Conservation (phyloP, 2,329 filamentous ascomycete genomes). For the Aspergillus niger region DNA sequence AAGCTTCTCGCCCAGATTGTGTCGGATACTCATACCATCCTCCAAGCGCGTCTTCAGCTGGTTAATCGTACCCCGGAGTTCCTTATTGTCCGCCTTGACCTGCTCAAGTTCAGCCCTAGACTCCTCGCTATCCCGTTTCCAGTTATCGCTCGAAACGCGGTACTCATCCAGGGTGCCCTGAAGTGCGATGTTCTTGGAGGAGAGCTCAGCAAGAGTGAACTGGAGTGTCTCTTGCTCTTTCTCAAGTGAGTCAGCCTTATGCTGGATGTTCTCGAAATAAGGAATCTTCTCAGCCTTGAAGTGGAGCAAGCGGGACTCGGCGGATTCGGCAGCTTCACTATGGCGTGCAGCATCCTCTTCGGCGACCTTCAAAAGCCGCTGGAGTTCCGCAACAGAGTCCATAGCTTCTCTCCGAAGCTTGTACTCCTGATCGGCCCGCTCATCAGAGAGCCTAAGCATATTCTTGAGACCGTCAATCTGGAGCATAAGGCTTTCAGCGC, state of each 20-base stretch:
- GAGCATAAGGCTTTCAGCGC: conserved; percentile 52
- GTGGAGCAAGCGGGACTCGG: conserved; percentile 64
- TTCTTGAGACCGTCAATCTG: conserved; percentile 70
- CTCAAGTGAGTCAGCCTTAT: conserved; percentile 68
- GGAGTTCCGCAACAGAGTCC: conserved; percentile 71
- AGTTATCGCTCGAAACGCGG: conserved; percentile 60
- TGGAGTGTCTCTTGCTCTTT: conserved; percentile 63
- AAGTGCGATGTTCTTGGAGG: conserved; percentile 62
- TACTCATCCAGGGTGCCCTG: conserved; percentile 66
- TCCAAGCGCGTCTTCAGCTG: conserved; percentile 76
- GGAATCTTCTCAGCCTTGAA: conserved; percentile 70
- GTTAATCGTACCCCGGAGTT: conserved; percentile 71
- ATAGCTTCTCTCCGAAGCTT: conserved; percentile 66
- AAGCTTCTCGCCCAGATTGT: conserved; percentile 81
- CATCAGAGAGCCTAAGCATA: conserved; percentile 65
- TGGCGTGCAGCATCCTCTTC: conserved; percentile 57
- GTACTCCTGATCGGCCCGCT: conserved; percentile 65
- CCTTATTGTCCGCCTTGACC: conserved; percentile 65
- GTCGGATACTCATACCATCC: conserved; percentile 81
- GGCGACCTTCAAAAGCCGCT: conserved; percentile 67
- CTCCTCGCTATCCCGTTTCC: conserved; percentile 60
- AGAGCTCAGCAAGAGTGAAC: conserved; percentile 55
- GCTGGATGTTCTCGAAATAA: conserved; percentile 64
- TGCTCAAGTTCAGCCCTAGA: conserved; percentile 52
- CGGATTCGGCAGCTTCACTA: conserved; percentile 60